These are phyloP conservation scores for Keithomyces neogunnii DNA, from an alignment of 2,329 filamentous ascomycete genomes.

Conservation along the genomic window DNA sequence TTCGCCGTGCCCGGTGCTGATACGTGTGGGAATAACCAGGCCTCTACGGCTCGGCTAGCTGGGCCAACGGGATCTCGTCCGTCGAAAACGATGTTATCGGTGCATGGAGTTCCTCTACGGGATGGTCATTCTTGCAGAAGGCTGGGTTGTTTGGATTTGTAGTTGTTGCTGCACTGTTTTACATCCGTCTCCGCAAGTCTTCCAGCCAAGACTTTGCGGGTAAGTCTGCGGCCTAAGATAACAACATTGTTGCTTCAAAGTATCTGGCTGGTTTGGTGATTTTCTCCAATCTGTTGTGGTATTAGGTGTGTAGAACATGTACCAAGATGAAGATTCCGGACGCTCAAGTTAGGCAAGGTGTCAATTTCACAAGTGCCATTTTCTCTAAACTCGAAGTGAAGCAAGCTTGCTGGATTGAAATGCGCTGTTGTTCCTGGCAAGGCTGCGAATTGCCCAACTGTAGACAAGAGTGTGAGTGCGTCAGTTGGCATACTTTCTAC, in stretches of 20 bases:
- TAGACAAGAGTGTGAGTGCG: not conserved
- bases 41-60: constrained; percentile 16
- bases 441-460: not conserved
- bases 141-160: constrained; percentile 41
- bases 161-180: constrained; percentile 34
- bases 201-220: constrained; percentile 23
- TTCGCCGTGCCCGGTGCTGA: constrained; percentile 24
- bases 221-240: constrained; percentile 33
- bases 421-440: too few relatives aligned
- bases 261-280: not conserved
- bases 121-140: constrained; percentile 37
- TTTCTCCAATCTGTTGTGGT: too few relatives aligned
- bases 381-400: too few relatives aligned
- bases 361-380: not conserved
- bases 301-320: constrained; percentile 3
- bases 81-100: constrained; percentile 5
- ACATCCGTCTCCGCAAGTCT: constrained; percentile 31
- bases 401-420: too few relatives aligned
- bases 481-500: not conserved
- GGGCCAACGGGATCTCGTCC: constrained; percentile 10
- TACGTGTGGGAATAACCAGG: constrained; percentile 21
- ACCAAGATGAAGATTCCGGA: constrained; percentile 3
- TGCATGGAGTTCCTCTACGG: constrained; percentile 3
- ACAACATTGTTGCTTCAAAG: not conserved
- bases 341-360: not conserved